These are phyloP conservation scores for Talaromyces rugulosus DNA, from an alignment of 2,329 filamentous ascomycete genomes.

Conservation along the genomic window DNA sequence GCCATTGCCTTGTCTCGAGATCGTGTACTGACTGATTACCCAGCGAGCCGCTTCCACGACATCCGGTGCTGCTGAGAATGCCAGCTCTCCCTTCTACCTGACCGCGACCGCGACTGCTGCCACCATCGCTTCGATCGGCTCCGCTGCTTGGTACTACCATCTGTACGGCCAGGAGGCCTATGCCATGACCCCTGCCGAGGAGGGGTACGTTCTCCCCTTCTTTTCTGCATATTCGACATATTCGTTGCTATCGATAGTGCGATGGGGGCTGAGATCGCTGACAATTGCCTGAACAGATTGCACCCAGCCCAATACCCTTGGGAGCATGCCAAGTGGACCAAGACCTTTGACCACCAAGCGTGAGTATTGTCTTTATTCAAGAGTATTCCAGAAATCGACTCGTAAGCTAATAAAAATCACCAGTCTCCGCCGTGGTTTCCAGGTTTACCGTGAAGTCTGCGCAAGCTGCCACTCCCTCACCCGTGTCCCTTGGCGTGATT, in stretches of 20 bases:
- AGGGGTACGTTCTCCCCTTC: conserved; percentile 71
- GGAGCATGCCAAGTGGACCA: conserved; percentile 87
- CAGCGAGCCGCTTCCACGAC: conserved; percentile 66
- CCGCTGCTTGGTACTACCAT: conserved; percentile 95
- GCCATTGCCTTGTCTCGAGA: conserved; percentile 24
- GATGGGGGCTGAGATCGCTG: background rate
- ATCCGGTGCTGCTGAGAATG: conserved; percentile 59
- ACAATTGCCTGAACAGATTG: conserved; percentile 56
- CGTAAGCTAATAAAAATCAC: conserved; percentile 14
- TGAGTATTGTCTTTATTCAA: conserved; percentile 52
- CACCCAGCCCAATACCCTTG: conserved; percentile 91
- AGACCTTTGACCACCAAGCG: conserved; percentile 96
- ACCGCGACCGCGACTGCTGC: conserved; percentile 84
- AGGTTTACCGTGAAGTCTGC: conserved; percentile 98
- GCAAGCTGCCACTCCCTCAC: conserved; percentile 93
- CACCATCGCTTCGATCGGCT: conserved; percentile 79
- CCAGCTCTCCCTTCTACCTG: conserved; percentile 72
- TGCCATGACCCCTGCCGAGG: conserved; percentile 90
- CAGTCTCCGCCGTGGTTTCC: conserved; percentile 97
- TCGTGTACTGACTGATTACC: conserved; percentile 33
- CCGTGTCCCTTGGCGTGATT: conserved; percentile 86
- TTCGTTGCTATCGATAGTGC: background rate
- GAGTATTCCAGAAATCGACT: background rate
- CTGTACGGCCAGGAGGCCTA: conserved; percentile 84
- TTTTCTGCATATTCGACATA: background rate